Evolutionary conservation across 306 rosid species (phyloP).

Genomic region (Acacia confusa): DNA sequence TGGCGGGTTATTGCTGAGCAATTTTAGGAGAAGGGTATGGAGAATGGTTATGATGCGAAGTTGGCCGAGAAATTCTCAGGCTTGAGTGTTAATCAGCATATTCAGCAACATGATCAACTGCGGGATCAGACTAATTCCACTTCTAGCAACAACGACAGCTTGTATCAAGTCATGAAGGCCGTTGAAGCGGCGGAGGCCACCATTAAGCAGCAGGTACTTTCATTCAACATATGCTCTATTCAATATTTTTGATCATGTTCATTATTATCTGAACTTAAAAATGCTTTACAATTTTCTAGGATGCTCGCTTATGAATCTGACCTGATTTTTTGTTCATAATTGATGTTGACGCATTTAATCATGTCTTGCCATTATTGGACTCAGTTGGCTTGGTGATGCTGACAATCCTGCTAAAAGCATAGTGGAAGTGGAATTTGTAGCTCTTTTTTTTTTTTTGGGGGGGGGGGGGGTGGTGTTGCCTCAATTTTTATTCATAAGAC

Average conservation of each 20-base stretch:
- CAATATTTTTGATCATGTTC: conserved; percentile 5
- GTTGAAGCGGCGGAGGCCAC: conserved; percentile 94
- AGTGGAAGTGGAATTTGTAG: neutral
- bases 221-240: neutral
- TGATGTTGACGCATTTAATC: conserved; percentile 4
- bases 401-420: neutral
- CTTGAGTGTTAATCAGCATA: conserved; percentile 47
- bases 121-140: conserved; percentile 35
- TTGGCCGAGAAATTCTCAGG: conserved; percentile 73
- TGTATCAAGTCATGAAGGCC: conserved; percentile 88
- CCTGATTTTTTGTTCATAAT: neutral
- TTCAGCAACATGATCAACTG: conserved; percentile 29
- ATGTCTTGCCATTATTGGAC: neutral
- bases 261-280: neutral
- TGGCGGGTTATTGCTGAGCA: neutral
- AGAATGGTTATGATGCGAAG: conserved; percentile 77
- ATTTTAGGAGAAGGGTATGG: conserved; percentile 57
- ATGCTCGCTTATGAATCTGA: neutral
- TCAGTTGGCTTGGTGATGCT: conserved; percentile 1
- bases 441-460: neutral
- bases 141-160: conserved; percentile 51
- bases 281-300: neutral
- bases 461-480: neutral
- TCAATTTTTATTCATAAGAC: neutral
- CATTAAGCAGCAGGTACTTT: conserved; percentile 78